Base-by-base conservation (phyloP, 768 basidiomycete genomes). In the Kwoniella botswanensis region DNA sequence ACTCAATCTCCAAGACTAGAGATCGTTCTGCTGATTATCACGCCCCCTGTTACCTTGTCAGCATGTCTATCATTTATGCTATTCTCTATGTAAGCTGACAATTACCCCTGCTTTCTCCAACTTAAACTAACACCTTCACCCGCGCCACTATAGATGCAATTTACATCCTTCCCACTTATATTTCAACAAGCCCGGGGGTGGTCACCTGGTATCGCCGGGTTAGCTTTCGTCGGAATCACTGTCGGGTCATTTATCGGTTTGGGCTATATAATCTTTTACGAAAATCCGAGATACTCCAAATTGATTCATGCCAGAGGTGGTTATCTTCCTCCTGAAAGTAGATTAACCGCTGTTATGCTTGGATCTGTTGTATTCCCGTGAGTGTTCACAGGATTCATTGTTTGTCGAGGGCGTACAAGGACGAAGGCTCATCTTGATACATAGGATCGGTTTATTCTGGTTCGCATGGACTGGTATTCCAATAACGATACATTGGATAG, bases 121-220 rank as follows among this genome's bases (percentile, higher is more conserved):
- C 26, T 26, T 52, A 13, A 52, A 21, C 50, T 52, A 3, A 52
- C 21, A 52, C 21, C 15, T 21, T 52, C 3, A 17, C 18, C 26
- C 53, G 65, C n/a, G 44, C 65, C 22, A 65, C 69, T 22, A 55
- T 74, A 79, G 78, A 79, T 80, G 77, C 74, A 72, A 43, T 80
- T 80, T 68, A 71, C 68, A n/a, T 83, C 84, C 7, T 84, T 84
- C 76, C 83, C 84, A 3, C 79, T 83, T 50, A 75, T 84, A 35
- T 86, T 84, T 75, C 71, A 80, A 60, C 67, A 73, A 10, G 70
- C 67, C 4, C 79, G 84, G 22, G 85, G 85, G 26, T 86, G 84
- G 84, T 73, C 71, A 0, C 71, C 81, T 1, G 83, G 84, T n/a
- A 55, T 83, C 12, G 78, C 73, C 4, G 85, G 84, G 7, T 78